Conservation (phyloP, 2,329 filamentous ascomycete species). For the Aspergillus caelatus region DNA sequence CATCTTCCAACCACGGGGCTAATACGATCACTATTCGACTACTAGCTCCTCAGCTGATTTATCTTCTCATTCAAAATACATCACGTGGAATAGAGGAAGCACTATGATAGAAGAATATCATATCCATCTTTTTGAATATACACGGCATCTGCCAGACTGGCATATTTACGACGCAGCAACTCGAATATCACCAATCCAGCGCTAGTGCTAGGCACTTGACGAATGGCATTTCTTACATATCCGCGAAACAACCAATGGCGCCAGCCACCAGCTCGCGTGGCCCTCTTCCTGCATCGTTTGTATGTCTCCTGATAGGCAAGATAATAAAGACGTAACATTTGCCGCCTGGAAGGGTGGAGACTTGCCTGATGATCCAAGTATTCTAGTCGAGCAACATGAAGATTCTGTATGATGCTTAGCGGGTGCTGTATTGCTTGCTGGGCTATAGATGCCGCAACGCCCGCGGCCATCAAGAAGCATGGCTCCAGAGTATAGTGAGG, state of each 20-base stretch:
- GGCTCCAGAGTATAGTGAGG: constrained; percentile 68
- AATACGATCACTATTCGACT: not conserved
- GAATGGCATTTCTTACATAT: constrained; percentile 59
- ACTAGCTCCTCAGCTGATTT: not conserved
- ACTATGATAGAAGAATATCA: constrained; percentile 59
- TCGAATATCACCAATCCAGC: constrained; percentile 68
- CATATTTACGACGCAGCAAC: constrained; percentile 63
- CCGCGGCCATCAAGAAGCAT: constrained; percentile 62
- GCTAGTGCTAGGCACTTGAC: constrained; percentile 65
- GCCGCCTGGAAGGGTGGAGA: constrained; percentile 42
- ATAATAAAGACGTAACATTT: constrained; percentile 59
- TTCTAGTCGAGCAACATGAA: constrained; percentile 63
- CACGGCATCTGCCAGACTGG: constrained; percentile 54
- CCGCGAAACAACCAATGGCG: constrained; percentile 59
- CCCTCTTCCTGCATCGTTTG: constrained; percentile 55
- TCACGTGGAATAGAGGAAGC: not conserved
- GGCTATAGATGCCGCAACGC: constrained; percentile 59
- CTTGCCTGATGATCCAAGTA: constrained; percentile 59
- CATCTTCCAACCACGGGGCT: not conserved
- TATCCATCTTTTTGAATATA: constrained; percentile 63
- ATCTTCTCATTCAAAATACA: not conserved
- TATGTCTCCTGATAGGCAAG: constrained; percentile 64
- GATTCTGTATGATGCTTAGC: constrained; percentile 59
- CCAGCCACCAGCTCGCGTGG: constrained; percentile 57
- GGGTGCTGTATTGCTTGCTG: constrained; percentile 64